Percentiles rank a stretch among this genome's conserved stretches.
These are phyloP conservation scores for Exophiala calicioides DNA, from an alignment of 2,329 filamentous ascomycete genomes.

Conservation along the genomic window DNA sequence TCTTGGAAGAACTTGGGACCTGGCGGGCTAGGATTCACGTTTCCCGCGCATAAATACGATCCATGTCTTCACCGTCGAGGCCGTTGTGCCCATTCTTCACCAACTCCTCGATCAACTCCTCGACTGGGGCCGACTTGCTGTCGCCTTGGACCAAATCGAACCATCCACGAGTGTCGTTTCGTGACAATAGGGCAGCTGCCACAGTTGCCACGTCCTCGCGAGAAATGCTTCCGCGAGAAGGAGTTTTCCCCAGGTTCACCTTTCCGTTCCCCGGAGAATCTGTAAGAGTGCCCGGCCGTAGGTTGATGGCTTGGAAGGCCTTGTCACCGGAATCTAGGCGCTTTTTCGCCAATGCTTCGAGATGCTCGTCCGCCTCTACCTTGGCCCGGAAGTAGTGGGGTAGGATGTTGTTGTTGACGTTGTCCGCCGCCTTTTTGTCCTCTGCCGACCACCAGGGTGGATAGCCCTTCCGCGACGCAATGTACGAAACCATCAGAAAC, in stretches of 20 bases:
- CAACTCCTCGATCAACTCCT: slow-evolving; percentile 49
- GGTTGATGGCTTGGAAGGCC: slow-evolving; percentile 52
- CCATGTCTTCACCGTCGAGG: slow-evolving; percentile 52
- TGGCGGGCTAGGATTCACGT: too few species aligned
- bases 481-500: slow-evolving; percentile 58
- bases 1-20: too few species aligned
- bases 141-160: slow-evolving; percentile 56
- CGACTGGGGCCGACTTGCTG: slow-evolving; percentile 47
- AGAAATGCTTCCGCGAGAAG: slow-evolving; percentile 42
- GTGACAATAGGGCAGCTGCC: slow-evolving; percentile 51
- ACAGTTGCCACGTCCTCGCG: slow-evolving; percentile 56
- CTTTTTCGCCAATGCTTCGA: slow-evolving; percentile 48
- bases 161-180: slow-evolving; percentile 53
- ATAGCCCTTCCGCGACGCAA: slow-evolving; percentile 51
- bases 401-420: slow-evolving; percentile 51
- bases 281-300: slow-evolving; percentile 53
- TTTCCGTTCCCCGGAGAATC: slow-evolving; percentile 50
- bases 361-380: slow-evolving; percentile 57
- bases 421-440: slow-evolving; percentile 48
- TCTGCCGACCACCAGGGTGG: slow-evolving; percentile 55
- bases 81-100: slow-evolving; percentile 49
- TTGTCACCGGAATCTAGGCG: slow-evolving; percentile 32
- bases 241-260: slow-evolving; percentile 52
- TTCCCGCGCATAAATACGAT: slow-evolving; percentile 39
- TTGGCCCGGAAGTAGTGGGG: slow-evolving; percentile 57